Conservation (phyloP, 805 yeast species). For the Metschnikowia borealis region DNA sequence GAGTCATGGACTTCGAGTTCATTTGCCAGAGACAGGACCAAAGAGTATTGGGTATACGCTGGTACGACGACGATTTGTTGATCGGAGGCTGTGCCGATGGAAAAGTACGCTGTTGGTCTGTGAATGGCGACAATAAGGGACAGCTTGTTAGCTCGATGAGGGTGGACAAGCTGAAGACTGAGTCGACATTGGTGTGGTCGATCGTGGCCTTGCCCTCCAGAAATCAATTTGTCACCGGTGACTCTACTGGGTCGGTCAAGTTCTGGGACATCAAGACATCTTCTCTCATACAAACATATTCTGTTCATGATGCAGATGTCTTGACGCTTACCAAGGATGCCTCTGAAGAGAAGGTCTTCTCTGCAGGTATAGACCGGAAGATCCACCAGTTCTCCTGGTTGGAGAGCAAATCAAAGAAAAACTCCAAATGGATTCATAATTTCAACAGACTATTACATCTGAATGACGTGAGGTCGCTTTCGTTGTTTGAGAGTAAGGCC, state of each 20-base stretch:
- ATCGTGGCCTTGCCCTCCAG: slow-evolving; percentile 58
- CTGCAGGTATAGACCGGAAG: slow-evolving; percentile 93
- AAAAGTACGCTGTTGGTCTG: slow-evolving; percentile 75
- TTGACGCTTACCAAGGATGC: slow-evolving; percentile 63
- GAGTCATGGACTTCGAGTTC: slow-evolving; percentile 68
- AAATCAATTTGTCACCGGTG: slow-evolving; percentile 87
- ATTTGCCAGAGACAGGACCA: slow-evolving; percentile 81
- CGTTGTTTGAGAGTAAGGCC: slow-evolving; percentile 64
- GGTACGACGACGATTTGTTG: slow-evolving; percentile 62
- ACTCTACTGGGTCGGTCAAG: slow-evolving; percentile 90
- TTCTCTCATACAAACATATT: slow-evolving; percentile 75
- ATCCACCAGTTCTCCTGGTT: slow-evolving; percentile 67
- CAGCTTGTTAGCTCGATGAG: slow-evolving; percentile 80
- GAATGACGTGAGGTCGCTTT: slow-evolving; percentile 77
- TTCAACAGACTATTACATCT: slow-evolving; percentile 79
- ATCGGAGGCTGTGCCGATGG: slow-evolving; percentile 98
- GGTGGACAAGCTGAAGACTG: slow-evolving; percentile 84
- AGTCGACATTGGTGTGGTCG: slow-evolving; percentile 90
- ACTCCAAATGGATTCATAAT: slow-evolving; percentile 67
- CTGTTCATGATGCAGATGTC: slow-evolving; percentile 88
- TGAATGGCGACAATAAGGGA: slow-evolving; percentile 46
- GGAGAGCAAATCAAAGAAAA: slow-evolving; percentile 21
- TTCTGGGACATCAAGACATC: slow-evolving; percentile 84
- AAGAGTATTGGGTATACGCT: slow-evolving; percentile 72
- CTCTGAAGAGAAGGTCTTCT: slow-evolving; percentile 61